Evolutionary conservation across 1,284 basidiomycete genomes (phyloP), one percentile per base, ranked within the genome.

Genomic region (Cryptococcus floricola): DNA sequence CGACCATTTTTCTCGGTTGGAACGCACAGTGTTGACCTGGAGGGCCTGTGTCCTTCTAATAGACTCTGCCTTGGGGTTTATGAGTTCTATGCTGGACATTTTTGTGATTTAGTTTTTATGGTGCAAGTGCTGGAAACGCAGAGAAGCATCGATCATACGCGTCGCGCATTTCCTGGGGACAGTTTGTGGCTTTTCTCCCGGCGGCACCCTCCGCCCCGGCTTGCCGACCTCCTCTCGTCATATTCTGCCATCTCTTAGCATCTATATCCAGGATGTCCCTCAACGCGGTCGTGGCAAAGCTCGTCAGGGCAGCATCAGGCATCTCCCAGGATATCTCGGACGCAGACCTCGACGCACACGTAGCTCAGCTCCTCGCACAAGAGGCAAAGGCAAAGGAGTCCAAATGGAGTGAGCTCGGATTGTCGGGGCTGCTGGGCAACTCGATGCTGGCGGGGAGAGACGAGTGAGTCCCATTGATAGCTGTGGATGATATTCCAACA

Each of bases 21-120:
- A 44, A 74, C 54, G 62, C 74, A 79, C 82, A 41, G 75, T 77
- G 69, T 77, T 80, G 78, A 93, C 93, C 86, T 95, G 92, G 50
- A 98, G 82, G 45, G 94, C 94, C 64, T 93, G 91, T 42, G 90
- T 86, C 65, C 95, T 83, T 66, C 92, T 82, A 49, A 98, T 87
- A 73, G 89, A 93, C 83, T 98, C 95, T 44, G 94, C 94, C 77
- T 92, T 90, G 43, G 91, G 91, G 74, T 95, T 95, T 75, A 95
- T 90, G 68, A 92, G 87, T 80, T 94, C 90, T 75, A 94, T 89
- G 50, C 73, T 74, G 49, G 74, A 75, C 75, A 60, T 60, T 34
- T 41, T 44, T 12, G 27, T 42, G 41, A 25, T n/a, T 19, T 28
- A 9, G n/a, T 28, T 27, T 39, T 48, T 27, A 41, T 19, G 37